Evolutionary conservation across 306 rosid species (phyloP).

Genomic region (Castanea crenata): DNA sequence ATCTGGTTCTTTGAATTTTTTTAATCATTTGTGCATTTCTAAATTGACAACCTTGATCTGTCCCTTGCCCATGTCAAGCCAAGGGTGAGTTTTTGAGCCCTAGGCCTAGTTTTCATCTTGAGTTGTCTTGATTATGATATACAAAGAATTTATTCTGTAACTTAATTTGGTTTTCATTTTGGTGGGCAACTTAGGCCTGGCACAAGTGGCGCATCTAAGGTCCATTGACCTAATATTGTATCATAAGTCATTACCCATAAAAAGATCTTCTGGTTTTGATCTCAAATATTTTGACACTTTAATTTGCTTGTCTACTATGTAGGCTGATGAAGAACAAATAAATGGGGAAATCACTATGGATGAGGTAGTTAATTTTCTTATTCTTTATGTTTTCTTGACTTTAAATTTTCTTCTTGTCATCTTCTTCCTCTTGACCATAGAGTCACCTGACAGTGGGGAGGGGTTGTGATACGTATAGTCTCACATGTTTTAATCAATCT

Average conservation of each 20-base stretch:
- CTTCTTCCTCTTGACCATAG: neutral
- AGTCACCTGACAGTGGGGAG: neutral
- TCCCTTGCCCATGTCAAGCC: neutral
- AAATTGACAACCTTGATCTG: neutral
- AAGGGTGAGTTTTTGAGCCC: neutral
- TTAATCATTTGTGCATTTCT: neutral
- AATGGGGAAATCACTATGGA: constrained; percentile 12
- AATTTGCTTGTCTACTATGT: constrained; percentile 1
- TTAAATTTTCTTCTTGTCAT: neutral
- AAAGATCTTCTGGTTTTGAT: neutral
- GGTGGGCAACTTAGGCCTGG: too few relatives aligned
- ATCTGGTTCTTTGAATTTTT: neutral
- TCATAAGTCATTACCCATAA: neutral
- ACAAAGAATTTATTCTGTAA: neutral
- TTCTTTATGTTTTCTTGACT: neutral
- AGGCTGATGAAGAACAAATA: constrained; percentile 6
- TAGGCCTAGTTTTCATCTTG: neutral
- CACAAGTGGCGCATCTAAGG: neutral
- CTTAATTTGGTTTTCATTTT: neutral
- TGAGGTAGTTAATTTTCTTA: constrained; percentile 8
- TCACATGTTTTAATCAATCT: neutral
- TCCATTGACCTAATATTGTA: neutral
- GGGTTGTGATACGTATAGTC: neutral
- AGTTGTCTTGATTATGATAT: neutral
- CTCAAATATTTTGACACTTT: neutral